Evolutionary conservation across 208 protist species (phyloP), one percentile per base, ranked within the genome.

Genomic region (Acanthamoeba royreba): DNA sequence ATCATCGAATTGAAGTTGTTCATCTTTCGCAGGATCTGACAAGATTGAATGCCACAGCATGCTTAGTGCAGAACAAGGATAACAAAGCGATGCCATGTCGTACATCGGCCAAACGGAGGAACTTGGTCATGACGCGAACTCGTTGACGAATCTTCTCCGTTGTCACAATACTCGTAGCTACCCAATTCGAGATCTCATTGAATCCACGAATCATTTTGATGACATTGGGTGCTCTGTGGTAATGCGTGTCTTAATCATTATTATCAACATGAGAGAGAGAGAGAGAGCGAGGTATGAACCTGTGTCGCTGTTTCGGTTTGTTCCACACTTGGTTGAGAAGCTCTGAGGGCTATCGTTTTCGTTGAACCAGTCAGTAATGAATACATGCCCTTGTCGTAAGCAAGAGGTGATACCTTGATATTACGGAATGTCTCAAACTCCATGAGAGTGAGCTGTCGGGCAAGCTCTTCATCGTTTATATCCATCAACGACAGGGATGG

Each of bases 391-490:
- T n/a, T n/a, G n/a, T n/a, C n/a, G n/a, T n/a, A n/a, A n/a, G n/a
- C n/a, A n/a, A n/a, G n/a, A n/a, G n/a, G 53, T 9, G 13, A 55
- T 63, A 83, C 72, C 72, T 28, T 63, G 3, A 91, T 91, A 35
- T 19, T 25, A 17, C 85, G 33, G 85, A 91, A 74, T 4, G 42
- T 91, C n/a, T 96, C 93, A 87, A 95, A 97, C 28, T 97, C 95
- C 31, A 96, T 95, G 0, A 96, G 63, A n/a, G 94, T 95, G 28
- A 96, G 55, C 58, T 96, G 95, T 40, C 95, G 33, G 9, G 95
- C 95, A 17, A 96, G 83, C 43, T 96, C 95, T 19, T 96, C 93
- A 31, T 96, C 95, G 42, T 96, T 74, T 7, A 96, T 95, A 46
- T 96, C 95, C 38, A 81, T 83, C 0, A 94, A 81, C 31, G 63